A percentile compares a stretch with the other conserved stretches of the same genome.
phyloP scores from a whole-genome alignment of 2,329 filamentous ascomycete genomes.

The Dactylellina parvicollis region DNA sequence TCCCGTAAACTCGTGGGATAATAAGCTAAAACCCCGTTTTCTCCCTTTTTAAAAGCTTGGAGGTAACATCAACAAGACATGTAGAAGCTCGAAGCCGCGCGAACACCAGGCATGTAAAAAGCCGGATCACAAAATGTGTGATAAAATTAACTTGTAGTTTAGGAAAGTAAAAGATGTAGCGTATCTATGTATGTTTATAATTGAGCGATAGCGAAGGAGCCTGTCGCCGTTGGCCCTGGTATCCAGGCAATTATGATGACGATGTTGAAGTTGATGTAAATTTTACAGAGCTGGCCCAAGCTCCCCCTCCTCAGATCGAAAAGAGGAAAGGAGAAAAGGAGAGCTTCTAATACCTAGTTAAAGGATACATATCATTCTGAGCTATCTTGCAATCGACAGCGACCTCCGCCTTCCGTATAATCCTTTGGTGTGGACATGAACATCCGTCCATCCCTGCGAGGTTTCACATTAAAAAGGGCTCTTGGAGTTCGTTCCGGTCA shows the following conservation, averaged over 20 bases:
- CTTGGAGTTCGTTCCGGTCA: conserved; percentile 8
- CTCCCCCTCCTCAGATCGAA: background rate
- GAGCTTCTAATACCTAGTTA: too few species aligned
- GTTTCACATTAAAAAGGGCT: conserved; percentile 50
- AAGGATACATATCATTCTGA: background rate
- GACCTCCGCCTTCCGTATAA: conserved; percentile 12
- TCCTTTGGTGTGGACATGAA: conserved; percentile 46
- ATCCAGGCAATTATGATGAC: background rate
- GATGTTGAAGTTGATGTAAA: background rate
- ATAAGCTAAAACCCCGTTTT: conserved; percentile 3
- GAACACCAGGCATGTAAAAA: conserved; percentile 24
- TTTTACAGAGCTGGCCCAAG: conserved; percentile 6
- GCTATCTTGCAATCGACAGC: conserved; percentile 26
- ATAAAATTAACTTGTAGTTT: too few species aligned
- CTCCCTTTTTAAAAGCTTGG: conserved; percentile 39
- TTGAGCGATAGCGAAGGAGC: background rate
- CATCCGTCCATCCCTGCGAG: conserved; percentile 32
- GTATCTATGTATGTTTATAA: too few species aligned
- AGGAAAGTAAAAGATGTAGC: too few species aligned
- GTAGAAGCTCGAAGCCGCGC: conserved; percentile 29
- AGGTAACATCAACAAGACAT: conserved; percentile 18
- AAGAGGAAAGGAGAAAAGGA: background rate
- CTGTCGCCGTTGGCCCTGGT: background rate
- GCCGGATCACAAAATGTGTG: too few species aligned
- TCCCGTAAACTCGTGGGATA: conserved; percentile 33